Base-by-base conservation (phyloP, 495 filamentous ascomycete genomes). In the Neurospora cerealis region DNA sequence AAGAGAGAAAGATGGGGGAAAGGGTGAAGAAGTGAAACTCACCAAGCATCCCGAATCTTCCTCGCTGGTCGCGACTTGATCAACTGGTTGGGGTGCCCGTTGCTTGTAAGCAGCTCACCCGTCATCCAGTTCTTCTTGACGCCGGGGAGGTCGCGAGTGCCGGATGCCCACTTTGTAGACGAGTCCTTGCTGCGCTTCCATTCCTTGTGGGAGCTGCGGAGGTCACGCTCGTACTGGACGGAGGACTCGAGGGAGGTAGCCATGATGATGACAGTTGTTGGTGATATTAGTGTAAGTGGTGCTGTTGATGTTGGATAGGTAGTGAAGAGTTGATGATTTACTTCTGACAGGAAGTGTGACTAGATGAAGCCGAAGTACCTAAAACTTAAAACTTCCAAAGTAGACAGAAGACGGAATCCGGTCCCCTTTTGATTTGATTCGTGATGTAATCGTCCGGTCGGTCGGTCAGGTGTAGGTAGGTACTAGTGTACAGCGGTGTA, bases 161-260 rank as follows among this genome's bases (percentile, higher is more conserved):
- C 84, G 11, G 78, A 77, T 24, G 77, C 74, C 85, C 85, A 86
- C 77, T 86, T 86, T 46, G 76, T 70, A 17, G 71, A 70, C 10
- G 80, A 79, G 74, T 85, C 81, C 77, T 85, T 85, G 81, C 71
- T 74, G 71, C 84, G 83, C 80, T 84, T 85, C 75, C 79, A 80
- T 76, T 83, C 83, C 71, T 80, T 78, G 66, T 78, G 77, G 48
- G 77, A 79, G 76, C 82, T 81, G 75, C 85, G 84, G 60, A 86
- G 75, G 76, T 86, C 85, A 41, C 84, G 84, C 69, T 84, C 78
- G 60, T 72, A 77, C 69, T 79, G 76, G 32, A 72, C 70, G 0
- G 76, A 70, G 10, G 74, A 46, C 37, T 77, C 74, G 71, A 71
- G 32, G n/a, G 69, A 32, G 70, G 78, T 62, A 19, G 75, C 75